Percentiles rank a stretch among this genome's conserved stretches.
Evolutionary conservation across 179 eudicot genomes (phyloP).

Genomic region (Actinidia polygama): DNA sequence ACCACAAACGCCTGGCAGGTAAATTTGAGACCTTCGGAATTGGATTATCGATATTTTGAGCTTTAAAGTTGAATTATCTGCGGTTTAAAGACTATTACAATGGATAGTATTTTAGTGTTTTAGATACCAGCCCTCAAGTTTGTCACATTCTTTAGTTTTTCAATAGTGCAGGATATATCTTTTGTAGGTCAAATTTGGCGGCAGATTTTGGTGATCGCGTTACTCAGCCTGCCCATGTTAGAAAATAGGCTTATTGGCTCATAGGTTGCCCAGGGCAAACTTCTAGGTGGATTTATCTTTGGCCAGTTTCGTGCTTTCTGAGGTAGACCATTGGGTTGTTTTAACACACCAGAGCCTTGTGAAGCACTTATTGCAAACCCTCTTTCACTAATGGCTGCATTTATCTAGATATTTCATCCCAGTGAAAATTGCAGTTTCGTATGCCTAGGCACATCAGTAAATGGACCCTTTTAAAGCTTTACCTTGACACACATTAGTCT

Average conservation of each 20-base stretch:
- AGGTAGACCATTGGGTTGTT: not conserved
- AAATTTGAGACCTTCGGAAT: conserved; percentile 22
- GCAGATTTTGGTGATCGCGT: not conserved
- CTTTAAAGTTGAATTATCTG: not conserved
- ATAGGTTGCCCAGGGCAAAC: not conserved
- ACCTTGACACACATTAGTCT: not conserved
- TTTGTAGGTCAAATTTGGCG: not conserved
- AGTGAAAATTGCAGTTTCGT: not conserved
- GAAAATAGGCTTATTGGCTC: not conserved
- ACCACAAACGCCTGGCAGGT: conserved; percentile 69
- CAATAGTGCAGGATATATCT: not conserved
- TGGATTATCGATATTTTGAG: not conserved
- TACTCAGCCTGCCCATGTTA: not conserved
- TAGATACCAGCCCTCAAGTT: not conserved
- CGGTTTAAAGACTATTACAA: not conserved
- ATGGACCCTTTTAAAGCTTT: not conserved
- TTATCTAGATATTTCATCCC: not conserved
- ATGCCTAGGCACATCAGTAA: not conserved
- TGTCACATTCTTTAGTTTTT: not conserved
- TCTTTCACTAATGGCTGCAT: not conserved
- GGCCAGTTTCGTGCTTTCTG: not conserved
- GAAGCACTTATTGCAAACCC: not conserved
- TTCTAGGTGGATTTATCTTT: not conserved
- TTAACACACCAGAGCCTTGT: not conserved
- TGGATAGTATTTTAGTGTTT: not conserved